Conservation (phyloP, 2,329 filamentous ascomycete genomes). For the Trichoderma sp. region DNA sequence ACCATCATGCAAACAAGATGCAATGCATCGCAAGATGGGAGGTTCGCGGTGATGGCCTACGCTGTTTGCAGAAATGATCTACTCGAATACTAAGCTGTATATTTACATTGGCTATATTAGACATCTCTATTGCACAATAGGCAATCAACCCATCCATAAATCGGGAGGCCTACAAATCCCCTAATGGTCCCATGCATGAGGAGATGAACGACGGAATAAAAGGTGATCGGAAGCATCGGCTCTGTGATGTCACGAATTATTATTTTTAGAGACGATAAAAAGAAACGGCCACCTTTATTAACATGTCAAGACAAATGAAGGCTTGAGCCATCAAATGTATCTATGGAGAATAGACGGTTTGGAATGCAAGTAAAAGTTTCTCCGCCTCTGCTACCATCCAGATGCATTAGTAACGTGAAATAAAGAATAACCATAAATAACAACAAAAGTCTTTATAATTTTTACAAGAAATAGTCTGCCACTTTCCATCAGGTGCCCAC, state of each 20-base stretch:
- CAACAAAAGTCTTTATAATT: fast-evolving
- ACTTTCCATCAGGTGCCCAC: neutral
- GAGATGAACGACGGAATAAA: neutral
- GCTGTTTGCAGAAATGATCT: neutral
- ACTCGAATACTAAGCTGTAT: neutral
- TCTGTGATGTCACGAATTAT: neutral
- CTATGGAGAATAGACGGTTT: neutral
- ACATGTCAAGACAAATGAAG: neutral
- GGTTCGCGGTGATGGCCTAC: neutral
- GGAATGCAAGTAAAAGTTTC: neutral
- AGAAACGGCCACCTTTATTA: neutral
- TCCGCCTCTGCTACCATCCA: neutral
- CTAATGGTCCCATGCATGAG: neutral
- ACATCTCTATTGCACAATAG: neutral
- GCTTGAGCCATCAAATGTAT: neutral
- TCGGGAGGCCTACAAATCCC: neutral
- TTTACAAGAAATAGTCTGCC: neutral
- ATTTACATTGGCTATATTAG: neutral
- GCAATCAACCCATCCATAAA: neutral
- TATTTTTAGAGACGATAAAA: neutral
- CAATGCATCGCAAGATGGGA: neutral
- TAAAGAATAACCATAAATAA: neutral
- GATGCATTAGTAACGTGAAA: neutral
- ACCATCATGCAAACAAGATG: neutral
- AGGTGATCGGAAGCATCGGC: neutral